Evolutionary conservation across 371 early-diverging fungal genomes (phyloP), one percentile per base, ranked within the genome.

Genomic region (Batkoa obscura): DNA sequence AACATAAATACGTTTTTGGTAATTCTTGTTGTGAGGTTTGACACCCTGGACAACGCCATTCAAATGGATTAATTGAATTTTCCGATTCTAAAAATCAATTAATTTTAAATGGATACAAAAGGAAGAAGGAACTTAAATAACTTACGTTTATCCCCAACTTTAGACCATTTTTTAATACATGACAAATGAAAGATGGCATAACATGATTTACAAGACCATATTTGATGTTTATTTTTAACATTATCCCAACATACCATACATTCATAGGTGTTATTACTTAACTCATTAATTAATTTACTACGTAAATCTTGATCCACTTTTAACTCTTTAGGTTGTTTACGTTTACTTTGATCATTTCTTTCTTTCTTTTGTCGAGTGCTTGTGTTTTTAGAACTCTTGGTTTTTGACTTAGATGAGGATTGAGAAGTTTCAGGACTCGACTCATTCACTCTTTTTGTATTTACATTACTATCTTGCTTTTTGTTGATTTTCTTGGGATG

Each of bases 41-140:
- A 66, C 95, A 94, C 3, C 94, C 93, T 6, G 95, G 95, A 62
- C 95, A 94, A 48, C 93, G 72, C 93, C 93, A 93, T 31, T 68
- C 62, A 23, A 30, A 43, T 15, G 33, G 38, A 2, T 50, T 46
- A n/a, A 33, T 55, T 9, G 8, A 41, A 15, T 34, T 15, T 56
- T 58, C 15, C 32, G 2, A 17, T 54, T 53, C 64, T 66, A 68
- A 38, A 57, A 55, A n/a, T 53, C 58, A 30, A 62, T 58, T 57
- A 58, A 66, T 60, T 59, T 49, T 32, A 37, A 33, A 15, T 50
- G 23, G 23, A 23, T 23, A 23, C 0, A 23, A 23, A 23, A 23
- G 23, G 23, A 23, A 23, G 23, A 23, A 50, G 30, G 8, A 46
- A 15, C 17, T 46, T 9, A 30, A 46, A 8, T 1, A 46, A 41